Evolutionary conservation across 768 basidiomycete species (phyloP), one percentile per base, ranked within the genome.

Genomic region (Xanthoconium stramineum): DNA sequence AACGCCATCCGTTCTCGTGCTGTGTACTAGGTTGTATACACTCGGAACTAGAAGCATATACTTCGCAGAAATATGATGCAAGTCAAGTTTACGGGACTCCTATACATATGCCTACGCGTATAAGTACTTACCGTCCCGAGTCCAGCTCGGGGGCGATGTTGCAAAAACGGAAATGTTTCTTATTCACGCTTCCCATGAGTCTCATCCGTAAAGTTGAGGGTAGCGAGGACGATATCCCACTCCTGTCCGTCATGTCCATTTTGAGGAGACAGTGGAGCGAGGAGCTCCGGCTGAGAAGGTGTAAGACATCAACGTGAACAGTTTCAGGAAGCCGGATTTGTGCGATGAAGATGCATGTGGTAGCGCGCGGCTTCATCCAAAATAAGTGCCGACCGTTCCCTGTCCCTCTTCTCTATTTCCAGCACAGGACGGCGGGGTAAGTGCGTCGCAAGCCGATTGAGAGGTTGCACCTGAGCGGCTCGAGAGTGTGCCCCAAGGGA

Each of bases 291-390:
- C 39, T 66, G 57, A 49, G 50, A 50, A 1, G 10, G 79, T 76
- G 47, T 78, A 82, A 5, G 66, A 71, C 3, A 81, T 80, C 12
- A 81, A 82, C 5, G 84, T 74, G 62, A 84, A 84, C 7, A 85
- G 63, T 57, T 86, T 85, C 57, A 85, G 65, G 64, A 82, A 84
- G 11, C 79, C 2, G 76, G 75, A 43, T 85, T 84, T 47, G 69
- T 76, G 42, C 79, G 75, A 58, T 79, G 74, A 11, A 85, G 76
- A 65, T 85, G 83, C 49, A 81, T 76, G 55, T 83, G 78, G 68
- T 84, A 85, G 35, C 76, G 78, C 8, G 84, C 82, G 7, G 83
- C 83, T 46, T 80, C 81, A 54, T 82, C 77, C 28, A 85, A 69
- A 33, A 83, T 71, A 56, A 80, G 75, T 20, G 65, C 63, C 20